These are phyloP conservation scores for Sextonia rubra DNA, from an alignment of 164 flowering plant species.

Conservation along the genomic window DNA sequence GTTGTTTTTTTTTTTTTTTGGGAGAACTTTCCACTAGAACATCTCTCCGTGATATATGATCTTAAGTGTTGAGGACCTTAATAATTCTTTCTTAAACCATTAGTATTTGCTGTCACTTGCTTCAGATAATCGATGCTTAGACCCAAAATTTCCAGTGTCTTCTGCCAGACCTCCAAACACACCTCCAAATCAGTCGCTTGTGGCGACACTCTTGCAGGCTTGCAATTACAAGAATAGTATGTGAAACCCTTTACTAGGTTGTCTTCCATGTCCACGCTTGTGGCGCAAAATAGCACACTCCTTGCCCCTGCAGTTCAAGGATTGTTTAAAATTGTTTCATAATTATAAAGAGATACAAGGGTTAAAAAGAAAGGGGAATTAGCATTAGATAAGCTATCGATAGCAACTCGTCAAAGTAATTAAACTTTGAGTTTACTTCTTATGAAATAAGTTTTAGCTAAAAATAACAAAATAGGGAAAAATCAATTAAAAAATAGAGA, in stretches of 20 bases:
- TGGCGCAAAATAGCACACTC: conserved; percentile 23
- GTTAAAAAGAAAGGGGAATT: no score
- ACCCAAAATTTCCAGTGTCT: conserved; percentile 17
- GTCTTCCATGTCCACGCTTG: conserved; percentile 2
- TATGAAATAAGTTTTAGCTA: no score
- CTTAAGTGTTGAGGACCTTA: background rate
- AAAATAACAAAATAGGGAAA: no score
- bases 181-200: conserved; percentile 14
- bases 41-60: background rate
- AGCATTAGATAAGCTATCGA: no score
- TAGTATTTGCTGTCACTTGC: background rate
- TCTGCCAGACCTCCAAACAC: conserved; percentile 21
- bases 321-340: no score
- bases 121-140: conserved; percentile 9
- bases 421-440: no score
- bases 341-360: no score
- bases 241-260: conserved; percentile 22
- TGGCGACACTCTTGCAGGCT: conserved; percentile 20
- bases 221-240: conserved; percentile 24
- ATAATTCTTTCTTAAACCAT: background rate
- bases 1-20: background rate
- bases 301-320: conserved; percentile 18
- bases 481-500: no score
- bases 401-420: no score
- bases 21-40: background rate